Conservation (phyloP, 257 asterid genomes). For the Primulina eburnea region DNA sequence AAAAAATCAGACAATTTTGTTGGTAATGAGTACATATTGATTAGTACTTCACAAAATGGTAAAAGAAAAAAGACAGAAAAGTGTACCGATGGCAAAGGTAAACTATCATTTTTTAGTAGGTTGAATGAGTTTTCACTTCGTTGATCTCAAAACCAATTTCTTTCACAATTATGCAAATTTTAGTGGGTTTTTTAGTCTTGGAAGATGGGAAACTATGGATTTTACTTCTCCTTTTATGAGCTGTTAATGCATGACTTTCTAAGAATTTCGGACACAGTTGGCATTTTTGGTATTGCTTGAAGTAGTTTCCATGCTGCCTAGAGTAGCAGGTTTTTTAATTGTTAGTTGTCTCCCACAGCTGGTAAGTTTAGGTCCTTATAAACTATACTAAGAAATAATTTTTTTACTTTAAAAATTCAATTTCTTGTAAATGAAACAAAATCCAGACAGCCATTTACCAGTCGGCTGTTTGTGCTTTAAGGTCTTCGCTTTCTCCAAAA, state of each 20-base stretch:
- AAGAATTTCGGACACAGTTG: slow-evolving; percentile 23
- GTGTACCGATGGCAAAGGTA: neutral
- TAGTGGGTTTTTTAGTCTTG: neutral
- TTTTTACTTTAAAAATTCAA: slow-evolving; percentile 12
- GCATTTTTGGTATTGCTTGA: slow-evolving; percentile 32
- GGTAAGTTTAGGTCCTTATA: slow-evolving; percentile 23
- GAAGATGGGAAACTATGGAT: slow-evolving; percentile 12
- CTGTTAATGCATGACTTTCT: slow-evolving; percentile 22
- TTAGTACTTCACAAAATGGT: neutral
- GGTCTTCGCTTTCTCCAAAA: no score
- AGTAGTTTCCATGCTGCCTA: slow-evolving; percentile 12
- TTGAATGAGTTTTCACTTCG: slow-evolving; percentile 19
- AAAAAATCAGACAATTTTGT: neutral
- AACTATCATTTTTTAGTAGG: neutral
- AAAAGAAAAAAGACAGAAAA: neutral
- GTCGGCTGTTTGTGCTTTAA: no score
- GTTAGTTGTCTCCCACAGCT: slow-evolving; percentile 27
- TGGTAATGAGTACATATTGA: neutral
- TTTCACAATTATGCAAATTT: slow-evolving; percentile 26
- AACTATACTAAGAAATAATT: neutral
- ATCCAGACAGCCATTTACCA: no score
- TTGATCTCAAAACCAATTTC: slow-evolving; percentile 13
- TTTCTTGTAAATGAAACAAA: slow-evolving; percentile 10
- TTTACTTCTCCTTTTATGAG: slow-evolving; percentile 3
- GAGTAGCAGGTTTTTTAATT: slow-evolving; percentile 1